Base-by-base conservation (phyloP, 129 eudicot species). In the Smallanthus sonchifolius region DNA sequence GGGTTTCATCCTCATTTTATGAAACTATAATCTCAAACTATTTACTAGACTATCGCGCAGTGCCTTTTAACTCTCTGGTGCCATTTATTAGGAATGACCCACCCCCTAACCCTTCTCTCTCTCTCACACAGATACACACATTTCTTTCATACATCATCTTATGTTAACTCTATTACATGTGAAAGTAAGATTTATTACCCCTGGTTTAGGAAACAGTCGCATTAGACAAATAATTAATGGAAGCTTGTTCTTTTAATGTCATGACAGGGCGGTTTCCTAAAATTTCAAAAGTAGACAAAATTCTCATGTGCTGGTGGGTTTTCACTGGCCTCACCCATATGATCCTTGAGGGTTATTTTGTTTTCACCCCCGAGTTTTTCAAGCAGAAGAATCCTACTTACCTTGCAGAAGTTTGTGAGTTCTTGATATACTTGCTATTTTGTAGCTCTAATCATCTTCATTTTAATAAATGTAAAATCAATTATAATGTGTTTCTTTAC, bases 251-350 rank as follows among this genome's bases (percentile, higher is more conserved):
- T 83, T 1, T 4, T 65, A 30, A 28, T 79, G 13, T 48, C 45
- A 70, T 65, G 55, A 52, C 74, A 93, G 95, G 98, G 69, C 63
- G 84, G 61, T 75, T 83, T 49, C 84, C 79, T 14, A 93, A 83
- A 81, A 45, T 83, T 72, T 72, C 89, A 4, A 88, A 86, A 75
- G 61, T 75, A 6, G 98, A 93, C 68, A 86, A 90, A 82, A 4
- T 78, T 67, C 89, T 93, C 45, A 90, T 93, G 95, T 93, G 98
- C 86, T 93, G 98, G 97, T 90, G 96, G 96, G 88, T 87, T 56
- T 86, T 93, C 84, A 93, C 96, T 32, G 97, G 97, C 69, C 85
- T 93, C 17, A 88, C 92, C 6, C 98, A 93, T 77, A 88, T 93
- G 83, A 61, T 93, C 74, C 91, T 93, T 1, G 97, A 93, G 86